These are phyloP conservation scores for Combretum micranthum DNA, from an alignment of 345 rosid species.

Conservation along the genomic window DNA sequence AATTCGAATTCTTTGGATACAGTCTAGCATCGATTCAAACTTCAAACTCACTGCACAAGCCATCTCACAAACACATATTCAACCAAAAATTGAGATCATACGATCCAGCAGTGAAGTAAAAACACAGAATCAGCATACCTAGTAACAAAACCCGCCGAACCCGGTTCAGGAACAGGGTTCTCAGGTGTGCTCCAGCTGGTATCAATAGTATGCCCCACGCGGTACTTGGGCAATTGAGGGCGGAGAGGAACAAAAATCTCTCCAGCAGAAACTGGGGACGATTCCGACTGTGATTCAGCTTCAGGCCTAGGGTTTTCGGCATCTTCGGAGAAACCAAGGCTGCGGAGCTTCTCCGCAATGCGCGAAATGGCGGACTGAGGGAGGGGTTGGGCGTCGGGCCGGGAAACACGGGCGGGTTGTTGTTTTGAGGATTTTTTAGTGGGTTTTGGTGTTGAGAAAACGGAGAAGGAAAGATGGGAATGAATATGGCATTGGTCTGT, in stretches of 20 bases:
- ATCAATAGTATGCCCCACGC: conserved; percentile 92
- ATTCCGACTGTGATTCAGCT: neutral
- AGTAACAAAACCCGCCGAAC: conserved; percentile 55
- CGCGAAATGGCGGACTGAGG: conserved; percentile 75
- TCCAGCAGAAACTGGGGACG: conserved; percentile 30
- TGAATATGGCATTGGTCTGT: conserved; percentile 23
- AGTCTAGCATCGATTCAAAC: too few relatives aligned
- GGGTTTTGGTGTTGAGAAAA: conserved; percentile 8
- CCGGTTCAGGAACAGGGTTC: conserved; percentile 74
- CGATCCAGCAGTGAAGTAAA: too few relatives aligned
- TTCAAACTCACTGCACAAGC: too few relatives aligned
- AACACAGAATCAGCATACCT: conserved; percentile 21
- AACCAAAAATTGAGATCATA: too few relatives aligned
- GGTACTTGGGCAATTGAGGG: conserved; percentile 43
- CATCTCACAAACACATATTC: too few relatives aligned
- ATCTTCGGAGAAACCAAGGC: conserved; percentile 64
- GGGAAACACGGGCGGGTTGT: conserved; percentile 9
- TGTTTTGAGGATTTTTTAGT: conserved; percentile 13
- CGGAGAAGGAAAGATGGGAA: conserved; percentile 4
- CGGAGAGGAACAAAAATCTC: conserved; percentile 83
- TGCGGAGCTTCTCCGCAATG: conserved; percentile 91
- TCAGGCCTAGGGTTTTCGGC: conserved; percentile 5
- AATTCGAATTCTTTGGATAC: too few relatives aligned
- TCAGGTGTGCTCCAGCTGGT: conserved; percentile 93
- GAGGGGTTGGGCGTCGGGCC: conserved; percentile 29